Evolutionary conservation across 176 grass and related monocot genomes (phyloP), one percentile per base, ranked within the genome.

Genomic region (Cymbopogon citratus): DNA sequence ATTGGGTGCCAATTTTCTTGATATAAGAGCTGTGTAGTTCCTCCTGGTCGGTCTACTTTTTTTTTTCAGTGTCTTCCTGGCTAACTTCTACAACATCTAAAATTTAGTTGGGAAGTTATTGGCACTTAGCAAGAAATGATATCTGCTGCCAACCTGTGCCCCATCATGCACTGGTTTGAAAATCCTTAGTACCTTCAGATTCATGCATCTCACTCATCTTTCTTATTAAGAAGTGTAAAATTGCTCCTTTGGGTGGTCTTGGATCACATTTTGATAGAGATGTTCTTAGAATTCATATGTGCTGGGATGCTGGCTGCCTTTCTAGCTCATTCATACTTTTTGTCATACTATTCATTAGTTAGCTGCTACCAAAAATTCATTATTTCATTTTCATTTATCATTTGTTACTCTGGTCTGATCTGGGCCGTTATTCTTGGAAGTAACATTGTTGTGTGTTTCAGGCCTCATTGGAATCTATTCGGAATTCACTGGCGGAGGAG

Each of bases 401-500:
- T 48, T 29, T 72, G 24, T 72, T 49, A 73, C 43, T 29, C 25
- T 49, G 41, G 16, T 63, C 0, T 65, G 39, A 33, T 19, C 16
- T 78, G 36, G 1, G 1, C 44, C 15, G n/a, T n/a, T n/a, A n/a
- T 76, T 86, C 16, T 67, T 19, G 54, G 52, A 59, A 84, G 66
- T 87, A 78, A 77, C 44, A 18, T 43, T 7, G 26, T 3, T 80
- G 57, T 84, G 34, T 77, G 52, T 92, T 87, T 78, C 65, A 99
- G 97, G 89, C 87, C 54, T 99, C 97, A 13, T 83, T 99, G 85
- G 97, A 99, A 84, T 93, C 97, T 11, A 96, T 96, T 80, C 91
- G 97, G 75, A 90, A 99, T 80, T 99, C 97, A 73, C 66, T 99
- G 62, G 97, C 97, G 41, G 97, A 99, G 84, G 97, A 96, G 75